Base-by-base conservation (phyloP, 345 rosid genomes). In the Jatropha curcas region DNA sequence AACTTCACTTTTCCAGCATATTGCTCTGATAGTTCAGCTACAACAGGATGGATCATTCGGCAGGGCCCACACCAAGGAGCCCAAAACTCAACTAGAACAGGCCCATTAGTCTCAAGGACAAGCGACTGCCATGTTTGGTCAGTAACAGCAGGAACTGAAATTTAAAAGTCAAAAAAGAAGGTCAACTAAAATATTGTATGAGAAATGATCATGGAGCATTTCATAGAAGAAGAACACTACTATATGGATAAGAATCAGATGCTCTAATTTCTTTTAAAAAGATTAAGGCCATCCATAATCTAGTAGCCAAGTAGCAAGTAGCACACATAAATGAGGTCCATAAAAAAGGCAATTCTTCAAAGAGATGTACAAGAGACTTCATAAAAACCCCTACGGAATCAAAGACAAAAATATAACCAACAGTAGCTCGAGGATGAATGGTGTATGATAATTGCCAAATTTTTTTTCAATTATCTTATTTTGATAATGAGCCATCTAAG, bases 1-100 rank as follows among this genome's bases (percentile, higher is more conserved):
- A 87, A 88, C 75, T 88, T 88, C 70, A 90, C 82, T 83, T 87
- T 90, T 63, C 93, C 96, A 0, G 84, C 78, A 71, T 86, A 88
- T 9, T 90, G 85, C 31, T 69, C 79, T 5, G 96, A 75, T 5
- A 90, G 78, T 57, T 90, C 91, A 60, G 80, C 86, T 24, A 90
- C 80, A 12, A 83, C 46, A 2, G 93, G 96, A 77, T 80, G 86
- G 45, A 90, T 87, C 87, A 90, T 81, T 59, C 89, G 85, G 82
- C 96, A 90, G 2, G 96, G 96, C 9, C 96, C 96, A 43, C 96
- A 90, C 93, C 96, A 90, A 0, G 96, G 93, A 22, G 93, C 96
- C 93, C 92, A 88, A 66, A 90, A 86, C 24, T 88, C 93, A 39
- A 90, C 90, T 53, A 90, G 28, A 8, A 90, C 93, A 0, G 96